Evolutionary conservation across 345 rosid genomes (phyloP), one percentile per base, ranked within the genome.

Genomic region (Arabis hirsuta): DNA sequence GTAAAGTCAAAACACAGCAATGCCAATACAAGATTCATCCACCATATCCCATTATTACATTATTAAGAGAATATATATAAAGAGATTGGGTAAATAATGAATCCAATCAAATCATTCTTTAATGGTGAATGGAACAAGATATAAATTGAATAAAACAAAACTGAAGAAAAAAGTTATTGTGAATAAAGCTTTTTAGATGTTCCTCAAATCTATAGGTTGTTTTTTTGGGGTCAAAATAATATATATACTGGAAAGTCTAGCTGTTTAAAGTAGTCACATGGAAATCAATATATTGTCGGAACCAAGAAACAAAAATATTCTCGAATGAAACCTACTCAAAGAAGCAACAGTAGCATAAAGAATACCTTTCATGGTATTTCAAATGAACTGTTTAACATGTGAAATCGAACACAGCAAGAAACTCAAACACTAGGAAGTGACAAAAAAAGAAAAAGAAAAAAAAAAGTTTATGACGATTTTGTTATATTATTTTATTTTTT

Each of bases 291-390:
- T 16, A 9, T 51, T 52, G 69, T 74, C 63, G 54, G 57, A 60
- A 59, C 19, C 11, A 16, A 69, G 48, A 24, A 55, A 67, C 19
- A 44, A 62, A 22, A 55, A 65, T 38, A 27, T 36, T 26, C 52
- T 61, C 12, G 24, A 43, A 43, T 52, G 62, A 26, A 52, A 62
- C 19, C 54, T 62, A 62, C 24, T 13, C 3, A 55, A 62, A 5
- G 74, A 76, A 54, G 74, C 74, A 75, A 62, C 45, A 62, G 63
- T 67, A 61, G 27, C 48, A 67, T 1, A 66, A 60, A 52, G 68
- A 59, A 74, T 67, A 56, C 62, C 56, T 67, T 74, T 34, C 36
- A 60, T 44, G 44, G 52, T 9, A n/a, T 29, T 65, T 16, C 56
- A 62, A 55, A 63, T 12, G 16, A 73, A 50, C 68, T 14, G 44